phyloP scores from a whole-genome alignment of 148 eudicot genomes.

The Hydrangea macrophylla region DNA sequence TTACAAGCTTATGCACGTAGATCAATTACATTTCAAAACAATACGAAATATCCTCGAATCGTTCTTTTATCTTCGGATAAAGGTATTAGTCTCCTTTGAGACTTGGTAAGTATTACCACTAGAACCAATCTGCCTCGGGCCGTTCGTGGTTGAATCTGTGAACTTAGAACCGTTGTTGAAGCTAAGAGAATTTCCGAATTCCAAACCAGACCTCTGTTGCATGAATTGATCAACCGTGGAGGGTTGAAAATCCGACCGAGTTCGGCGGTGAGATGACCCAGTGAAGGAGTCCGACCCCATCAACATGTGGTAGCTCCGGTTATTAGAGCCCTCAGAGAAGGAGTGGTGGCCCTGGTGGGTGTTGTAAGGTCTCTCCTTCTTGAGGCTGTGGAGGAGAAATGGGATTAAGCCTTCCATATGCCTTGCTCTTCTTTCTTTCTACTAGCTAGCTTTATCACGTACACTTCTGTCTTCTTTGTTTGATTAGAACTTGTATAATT shows the following conservation, averaged over 20 bases:
- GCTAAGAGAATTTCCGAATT: background rate
- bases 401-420: conserved; percentile 18
- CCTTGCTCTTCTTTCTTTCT: background rate
- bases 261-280: conserved; percentile 14
- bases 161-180: background rate
- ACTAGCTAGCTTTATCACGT: background rate
- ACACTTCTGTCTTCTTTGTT: no score
- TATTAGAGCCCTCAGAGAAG: conserved; percentile 18
- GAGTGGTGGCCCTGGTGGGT: conserved; percentile 7
- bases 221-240: conserved; percentile 1
- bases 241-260: conserved; percentile 5
- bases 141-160: background rate
- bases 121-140: conserved; percentile 4
- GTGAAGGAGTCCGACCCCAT: background rate
- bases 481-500: no score
- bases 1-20: no score
- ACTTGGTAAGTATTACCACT: background rate
- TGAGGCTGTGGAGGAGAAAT: conserved; percentile 2
- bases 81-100: background rate
- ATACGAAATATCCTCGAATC: no score
- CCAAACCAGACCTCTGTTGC: background rate
- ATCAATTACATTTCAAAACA: no score
- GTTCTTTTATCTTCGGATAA: background rate
- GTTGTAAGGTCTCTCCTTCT: conserved; percentile 19
- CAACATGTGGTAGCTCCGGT: conserved; percentile 16